phyloP scores from a whole-genome alignment of 75 land plant genomes.

The Sequoiadendron giganteum region DNA sequence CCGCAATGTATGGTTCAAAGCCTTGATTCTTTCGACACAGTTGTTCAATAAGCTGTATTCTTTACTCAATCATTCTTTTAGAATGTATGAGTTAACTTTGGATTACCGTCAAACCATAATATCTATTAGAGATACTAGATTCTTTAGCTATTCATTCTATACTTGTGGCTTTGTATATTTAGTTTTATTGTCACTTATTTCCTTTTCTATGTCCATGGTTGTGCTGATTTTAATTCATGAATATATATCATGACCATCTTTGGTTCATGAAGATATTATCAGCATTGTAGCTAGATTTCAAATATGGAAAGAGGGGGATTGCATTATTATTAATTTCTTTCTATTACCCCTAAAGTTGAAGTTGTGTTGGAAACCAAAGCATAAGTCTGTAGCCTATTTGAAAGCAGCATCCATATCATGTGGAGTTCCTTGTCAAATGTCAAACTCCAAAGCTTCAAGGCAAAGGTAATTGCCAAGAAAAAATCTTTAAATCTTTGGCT shows the following conservation, averaged over 20 bases:
- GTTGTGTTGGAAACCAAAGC: background rate
- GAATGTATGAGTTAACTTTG: too few species aligned
- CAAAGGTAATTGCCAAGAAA: background rate
- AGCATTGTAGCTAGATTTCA: background rate
- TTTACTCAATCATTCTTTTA: too few species aligned
- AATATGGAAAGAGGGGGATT: background rate
- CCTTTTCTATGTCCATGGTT: background rate
- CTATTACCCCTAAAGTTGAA: background rate
- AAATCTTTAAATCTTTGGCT: background rate
- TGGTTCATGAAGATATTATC: background rate
- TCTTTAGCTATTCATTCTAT: background rate
- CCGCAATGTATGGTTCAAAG: too few species aligned
- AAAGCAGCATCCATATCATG: conserved; percentile 11
- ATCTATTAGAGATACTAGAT: too few species aligned
- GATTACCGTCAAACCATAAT: too few species aligned
- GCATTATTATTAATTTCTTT: background rate
- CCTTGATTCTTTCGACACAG: too few species aligned
- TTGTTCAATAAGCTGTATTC: too few species aligned
- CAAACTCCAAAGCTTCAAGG: background rate
- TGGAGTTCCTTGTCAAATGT: background rate
- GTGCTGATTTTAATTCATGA: too few species aligned
- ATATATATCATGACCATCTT: background rate
- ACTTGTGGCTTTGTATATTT: too few species aligned
- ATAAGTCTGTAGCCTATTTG: background rate
- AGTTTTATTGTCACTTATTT: background rate